These are phyloP conservation scores for Calonectria crousiana DNA, from an alignment of 2,329 filamentous ascomycete genomes.

Conservation along the genomic window DNA sequence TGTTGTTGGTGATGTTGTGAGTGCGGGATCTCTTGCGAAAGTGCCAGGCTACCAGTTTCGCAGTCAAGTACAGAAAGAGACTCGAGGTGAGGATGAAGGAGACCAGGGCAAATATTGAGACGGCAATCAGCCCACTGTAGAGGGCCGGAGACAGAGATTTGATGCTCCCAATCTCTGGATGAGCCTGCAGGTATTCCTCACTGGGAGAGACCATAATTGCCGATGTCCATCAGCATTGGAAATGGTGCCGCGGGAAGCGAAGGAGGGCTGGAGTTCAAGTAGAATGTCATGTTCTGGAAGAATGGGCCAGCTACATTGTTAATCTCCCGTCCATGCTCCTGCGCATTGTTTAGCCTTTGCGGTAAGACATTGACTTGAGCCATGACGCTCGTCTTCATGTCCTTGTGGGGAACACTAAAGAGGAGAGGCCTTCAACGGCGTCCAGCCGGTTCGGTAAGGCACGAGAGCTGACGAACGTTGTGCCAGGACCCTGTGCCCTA, in stretches of 20 bases:
- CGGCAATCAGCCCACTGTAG: slow-evolving; percentile 43
- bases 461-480: not conserved
- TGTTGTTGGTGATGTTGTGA: slow-evolving; percentile 28
- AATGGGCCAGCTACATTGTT: not conserved
- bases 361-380: slow-evolving; percentile 10
- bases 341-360: not conserved
- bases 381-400: slow-evolving; percentile 5
- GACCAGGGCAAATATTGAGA: slow-evolving; percentile 45
- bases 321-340: not conserved
- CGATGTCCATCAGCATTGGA: slow-evolving; percentile 6
- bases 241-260: not conserved
- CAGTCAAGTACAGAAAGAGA: slow-evolving; percentile 46
- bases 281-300: not conserved
- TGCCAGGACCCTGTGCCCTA: not conserved
- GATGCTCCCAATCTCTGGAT: slow-evolving; percentile 35
- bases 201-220: slow-evolving; percentile 23
- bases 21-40: slow-evolving; percentile 25
- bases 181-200: slow-evolving; percentile 26
- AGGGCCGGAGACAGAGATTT: slow-evolving; percentile 35
- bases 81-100: slow-evolving; percentile 44
- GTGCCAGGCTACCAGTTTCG: slow-evolving; percentile 45
- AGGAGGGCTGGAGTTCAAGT: not conserved
- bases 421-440: not conserved
- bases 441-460: not conserved
- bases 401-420: not conserved